Evolutionary conservation across 164 flowering plant genomes (phyloP), one percentile per base, ranked within the genome.

Genomic region (Piper longum): DNA sequence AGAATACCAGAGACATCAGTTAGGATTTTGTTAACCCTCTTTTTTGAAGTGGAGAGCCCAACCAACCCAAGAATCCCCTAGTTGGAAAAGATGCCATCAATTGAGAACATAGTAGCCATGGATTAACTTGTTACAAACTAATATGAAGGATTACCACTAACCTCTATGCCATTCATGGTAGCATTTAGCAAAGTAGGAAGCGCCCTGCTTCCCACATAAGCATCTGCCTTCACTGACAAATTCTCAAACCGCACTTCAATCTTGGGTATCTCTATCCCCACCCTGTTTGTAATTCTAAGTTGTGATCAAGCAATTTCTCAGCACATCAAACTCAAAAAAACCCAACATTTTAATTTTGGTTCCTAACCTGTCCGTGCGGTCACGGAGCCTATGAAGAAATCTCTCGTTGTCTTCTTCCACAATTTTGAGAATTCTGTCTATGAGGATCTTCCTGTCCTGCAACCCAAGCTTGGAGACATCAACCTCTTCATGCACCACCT

Each of bases 151-250:
- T 26, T 26, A 26, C 36, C 36, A 26, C 36, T 26, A 26, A 80
- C 88, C 85, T 83, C 91, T 2, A 82, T 43, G 1, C 73, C 26
- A 70, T 87, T 87, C 55, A 82, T 7, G 44, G 81, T 57, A 16
- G 84, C 62, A 68, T 85, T 87, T 41, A 64, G 55, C 56, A 87
- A 72, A 61, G 89, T 83, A 11, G 93, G 93, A 63, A 85, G 80
- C 17, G 89, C 85, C 64, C 93, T 74, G 56, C 76, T 74, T 42
- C 86, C 93, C 41, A 76, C 70, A 66, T 80, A 80, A 7, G 78
- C 80, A 59, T 85, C 84, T 36, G 81, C 93, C 56, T 84, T 81
- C 11, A 82, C 69, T 0, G 81, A 76, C 36, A 87, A 67, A 73
- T 80, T 55, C 77, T 87, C 79, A 44, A 69, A 85, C 48, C 88